Evolutionary conservation across 2,329 filamentous ascomycete species (phyloP), one percentile per base, ranked within the genome.

Genomic region (Cadophora gregata): DNA sequence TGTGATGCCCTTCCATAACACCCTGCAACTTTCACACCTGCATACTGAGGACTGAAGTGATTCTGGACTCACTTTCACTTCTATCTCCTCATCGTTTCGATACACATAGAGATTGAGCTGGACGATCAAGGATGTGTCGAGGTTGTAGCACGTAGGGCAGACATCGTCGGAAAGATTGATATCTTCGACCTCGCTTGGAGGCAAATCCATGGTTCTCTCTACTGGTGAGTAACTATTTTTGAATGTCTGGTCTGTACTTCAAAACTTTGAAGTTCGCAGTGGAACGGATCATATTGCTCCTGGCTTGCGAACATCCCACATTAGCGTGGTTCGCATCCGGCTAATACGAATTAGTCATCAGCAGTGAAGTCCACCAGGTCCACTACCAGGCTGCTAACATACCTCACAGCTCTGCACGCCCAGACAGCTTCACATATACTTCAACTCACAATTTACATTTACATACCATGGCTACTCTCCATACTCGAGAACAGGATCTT

Each of bases 401-500:
- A n/a, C n/a, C n/a, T n/a, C n/a, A n/a, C n/a, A n/a, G n/a, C n/a
- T n/a, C n/a, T n/a, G n/a, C n/a, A n/a, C n/a, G 33, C 9, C 33
- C 33, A 36, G 14, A 14, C 42, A 47, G 42, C 42, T 47, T n/a
- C 21, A 21, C 42, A 21, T 8, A 47, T 21, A 47, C 19, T 47
- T n/a, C n/a, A 24, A 19, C 47, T n/a, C 24, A 60, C 36, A 3
- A 42, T 29, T 14, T 9, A 7, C 6, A 56, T 9, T 25, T 16
- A 19, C 9, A 14, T 56, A 61, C 14, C 14, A 69, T 70, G 69
- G 14, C 59, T 19, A 48, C 62, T 33, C 50, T 29, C 47, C 62
- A 36, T 36, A 24, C 65, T 12, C 75, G 68, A 62, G 65, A 66
- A 6, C 69, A 67, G 62, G 68, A 68, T 1, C 80, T 93, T 2